Base-by-base conservation (phyloP, 805 yeast genomes). In the Tetrapisispora arboricola region DNA sequence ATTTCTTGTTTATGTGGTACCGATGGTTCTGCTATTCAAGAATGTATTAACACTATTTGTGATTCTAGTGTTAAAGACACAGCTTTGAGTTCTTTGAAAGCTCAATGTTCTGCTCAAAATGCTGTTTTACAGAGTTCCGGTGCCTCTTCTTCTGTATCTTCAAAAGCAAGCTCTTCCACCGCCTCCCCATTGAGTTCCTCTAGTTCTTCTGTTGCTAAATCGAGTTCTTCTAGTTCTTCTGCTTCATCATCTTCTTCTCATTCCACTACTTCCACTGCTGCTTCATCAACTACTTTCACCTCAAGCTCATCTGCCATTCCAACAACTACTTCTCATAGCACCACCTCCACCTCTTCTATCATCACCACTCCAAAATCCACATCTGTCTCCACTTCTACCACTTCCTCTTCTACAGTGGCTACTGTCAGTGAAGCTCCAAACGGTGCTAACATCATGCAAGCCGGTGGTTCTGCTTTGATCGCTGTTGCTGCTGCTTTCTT, bases 21-120 rank as follows among this genome's bases (percentile, higher is more conserved):
- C 41, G 76, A 82, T 52, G 64, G 72, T 49, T 44, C 64, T 45
- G 65, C 72, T 32, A 64, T 86, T 51, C 63, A 75, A 55, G 46
- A 65, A 40, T 87, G 96, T 69, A 69, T 87, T 64, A 65, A 71
- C 42, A 57, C 68, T 44, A 72, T 67, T 45, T 87, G 96, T 68
- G 29, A 15, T 15, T 15, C 27, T 1, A 81, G 71, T 47, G 62
- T 68, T 34, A 68, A 77, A 30, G 74, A 64, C 38, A 57, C 68
- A 40, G 96, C 95, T 45, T 66, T 66, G 53, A 45, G 70, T 25
- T 71, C 78, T 17, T 83, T 84, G 61, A 57, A 73, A 55, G 48
- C 60, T 44, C 53, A 76, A 17, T 82, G 88, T 64, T 44, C 60
- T 10, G 71, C 66, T 45, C 69, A 65, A 49, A 68, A 71, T 44